Evolutionary conservation across 2,329 filamentous ascomycete species (phyloP).

Genomic region (Colletotrichum karsti): DNA sequence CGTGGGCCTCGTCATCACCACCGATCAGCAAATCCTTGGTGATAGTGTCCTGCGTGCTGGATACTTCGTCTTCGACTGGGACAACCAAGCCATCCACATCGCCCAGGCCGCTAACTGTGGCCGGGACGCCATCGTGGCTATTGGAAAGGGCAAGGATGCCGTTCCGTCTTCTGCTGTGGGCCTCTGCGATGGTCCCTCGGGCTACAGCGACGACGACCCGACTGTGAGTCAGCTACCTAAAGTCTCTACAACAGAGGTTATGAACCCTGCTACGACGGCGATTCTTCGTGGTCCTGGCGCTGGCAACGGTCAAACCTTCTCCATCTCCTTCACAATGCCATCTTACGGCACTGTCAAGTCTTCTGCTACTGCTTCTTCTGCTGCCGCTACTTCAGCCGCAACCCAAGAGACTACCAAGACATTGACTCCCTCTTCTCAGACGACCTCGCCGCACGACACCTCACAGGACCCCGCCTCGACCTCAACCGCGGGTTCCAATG

Average conservation of each 20-base stretch:
- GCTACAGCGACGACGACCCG: slow-evolving; percentile 7
- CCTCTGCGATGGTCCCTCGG: slow-evolving; percentile 42
- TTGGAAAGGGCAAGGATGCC: slow-evolving; percentile 41
- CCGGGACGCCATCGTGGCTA: slow-evolving; percentile 44
- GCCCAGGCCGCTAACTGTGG: slow-evolving; percentile 51
- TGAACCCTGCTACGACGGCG: background rate
- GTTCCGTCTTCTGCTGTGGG: slow-evolving; percentile 42
- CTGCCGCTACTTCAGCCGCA: background rate
- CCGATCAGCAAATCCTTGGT: slow-evolving; percentile 53
- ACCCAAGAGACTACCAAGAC: background rate
- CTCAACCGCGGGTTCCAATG: background rate
- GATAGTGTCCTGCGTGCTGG: slow-evolving; percentile 52
- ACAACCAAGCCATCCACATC: slow-evolving; percentile 50
- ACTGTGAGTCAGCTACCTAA: background rate
- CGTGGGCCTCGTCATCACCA: slow-evolving; percentile 48
- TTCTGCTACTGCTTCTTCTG: background rate
- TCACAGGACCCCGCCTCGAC: background rate
- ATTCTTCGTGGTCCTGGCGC: background rate
- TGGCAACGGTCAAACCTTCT: background rate
- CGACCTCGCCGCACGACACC: background rate
- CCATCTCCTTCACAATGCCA: background rate
- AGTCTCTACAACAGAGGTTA: background rate
- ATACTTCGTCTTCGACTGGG: slow-evolving; percentile 57
- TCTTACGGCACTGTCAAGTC: background rate
- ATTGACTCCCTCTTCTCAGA: slow-evolving; percentile 3